Evolutionary conservation across 2,329 filamentous ascomycete genomes (phyloP), one percentile per base, ranked within the genome.

Genomic region (Apiospora aurea): DNA sequence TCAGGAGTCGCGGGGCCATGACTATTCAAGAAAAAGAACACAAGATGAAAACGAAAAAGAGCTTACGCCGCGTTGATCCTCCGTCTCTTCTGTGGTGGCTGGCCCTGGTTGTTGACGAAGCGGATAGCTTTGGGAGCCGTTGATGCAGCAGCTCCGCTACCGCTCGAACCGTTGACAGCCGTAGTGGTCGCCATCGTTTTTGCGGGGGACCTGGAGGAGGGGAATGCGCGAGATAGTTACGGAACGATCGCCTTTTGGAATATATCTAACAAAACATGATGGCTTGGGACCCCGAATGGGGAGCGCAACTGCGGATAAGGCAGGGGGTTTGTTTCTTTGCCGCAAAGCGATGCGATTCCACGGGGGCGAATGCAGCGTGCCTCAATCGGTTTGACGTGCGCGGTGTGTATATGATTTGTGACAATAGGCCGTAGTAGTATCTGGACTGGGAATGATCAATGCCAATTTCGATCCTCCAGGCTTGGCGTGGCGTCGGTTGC

Each of bases 41-140:
- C n/a, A 67, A 16, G 14, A 57, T 18, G 26, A 8, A 67, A 24
- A 11, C 5, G 44, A 47, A 46, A 44, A 29, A 14, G 41, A 34
- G 26, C 91, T 82, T 87, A 93, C 90, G 93, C 93, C 78, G 93
- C 92, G 83, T 92, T 94, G 78, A 96, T 93, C 77, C 93, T 88
- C 79, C 93, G 88, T 77, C 93, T 87, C 82, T 95, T 96, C 38
- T 92, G 92, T 74, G 93, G 93, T 68, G 93, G 93, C 75, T 94
- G 92, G 74, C 93, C 93, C 82, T 95, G 92, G 78, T 92, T 94
- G 75, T 94, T 93, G 77, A 96, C 93, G 81, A 95, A 96, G 77
- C 93, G 92, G 76, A 94, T 93, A 80, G 88, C 87, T 81, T 88
- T 90, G 71, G 84, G 87, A 66, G 84, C 81, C 72, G 85, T 83